Percentiles rank a stretch among this genome's conserved stretches.
Evolutionary conservation across 208 protist genomes (phyloP).

Genomic region (Phytomonas sp.): DNA sequence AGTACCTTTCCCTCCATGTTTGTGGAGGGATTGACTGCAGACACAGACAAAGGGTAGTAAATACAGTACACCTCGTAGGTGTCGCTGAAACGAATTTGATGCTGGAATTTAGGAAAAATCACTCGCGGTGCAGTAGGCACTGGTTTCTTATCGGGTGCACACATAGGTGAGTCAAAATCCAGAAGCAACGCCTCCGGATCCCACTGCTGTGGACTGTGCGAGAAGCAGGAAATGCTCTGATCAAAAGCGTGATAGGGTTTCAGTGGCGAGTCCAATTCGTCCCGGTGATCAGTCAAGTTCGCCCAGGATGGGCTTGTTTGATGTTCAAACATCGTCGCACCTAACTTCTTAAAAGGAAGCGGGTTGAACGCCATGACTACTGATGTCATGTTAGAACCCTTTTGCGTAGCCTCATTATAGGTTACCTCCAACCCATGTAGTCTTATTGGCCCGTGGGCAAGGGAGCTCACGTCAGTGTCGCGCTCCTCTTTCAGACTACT

Average conservation of each 20-base stretch:
- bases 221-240: background rate
- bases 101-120: slow-evolving; percentile 13
- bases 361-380: background rate
- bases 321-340: background rate
- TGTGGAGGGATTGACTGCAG: slow-evolving; percentile 63
- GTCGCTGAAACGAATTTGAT: slow-evolving; percentile 40
- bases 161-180: background rate
- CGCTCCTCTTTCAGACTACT: background rate
- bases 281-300: background rate
- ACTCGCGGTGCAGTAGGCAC: background rate
- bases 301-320: background rate
- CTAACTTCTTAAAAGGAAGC: background rate
- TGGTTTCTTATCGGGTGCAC: background rate
- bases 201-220: background rate
- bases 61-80: slow-evolving; percentile 63
- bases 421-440: background rate
- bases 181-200: background rate
- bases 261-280: background rate
- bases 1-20: slow-evolving; percentile 76
- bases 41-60: slow-evolving; percentile 43
- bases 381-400: background rate
- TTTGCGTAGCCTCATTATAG: background rate
- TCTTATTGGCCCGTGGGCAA: background rate
- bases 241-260: background rate
- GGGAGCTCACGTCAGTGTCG: background rate